Evolutionary conservation across 805 yeast genomes (phyloP), one percentile per base, ranked within the genome.

Genomic region (Gaillardinia entomophila): DNA sequence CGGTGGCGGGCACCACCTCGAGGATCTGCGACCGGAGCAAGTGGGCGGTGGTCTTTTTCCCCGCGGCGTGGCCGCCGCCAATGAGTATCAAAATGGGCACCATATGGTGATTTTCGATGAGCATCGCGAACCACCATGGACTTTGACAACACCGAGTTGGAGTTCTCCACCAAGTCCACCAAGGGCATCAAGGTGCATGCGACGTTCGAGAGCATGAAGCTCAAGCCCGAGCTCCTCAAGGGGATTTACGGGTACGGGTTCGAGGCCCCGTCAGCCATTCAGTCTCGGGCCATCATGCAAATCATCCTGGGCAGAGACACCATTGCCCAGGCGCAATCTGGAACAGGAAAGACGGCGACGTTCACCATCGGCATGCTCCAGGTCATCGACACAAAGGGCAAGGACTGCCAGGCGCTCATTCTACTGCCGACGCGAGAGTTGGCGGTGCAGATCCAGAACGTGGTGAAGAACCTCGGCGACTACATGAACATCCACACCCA

Each of bases 311-410:
- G 96, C 36, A 80, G 88, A 62, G 98, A 92, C 63, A 94, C 89
- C 34, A 78, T 92, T 43, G 98, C 98, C 40, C 98, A 92, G 69
- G 97, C 98, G 38, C 98, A 92, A 68, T 87, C 96, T 24, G 98
- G 98, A 66, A 92, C 98, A 31, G 98, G 98, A 66, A 92, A 92
- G 70, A 92, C 98, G 18, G 98, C 97, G 44, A 92, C 98, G 30
- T 92, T 92, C 72, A 75, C 97, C 43, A 90, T 92, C 46, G 90
- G 96, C 16, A 84, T 88, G 72, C 68, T 92, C 44, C 95, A 92
- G 64, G 84, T 77, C 42, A 75, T 92, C 34, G 95, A 90, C 48
- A 68, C 80, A 36, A 75, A 71, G 42, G 65, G 75, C 42, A 73
- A 78, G 53, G 84, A 83, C 42, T 73, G 87, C 40, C 97, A 92